Evolutionary conservation across 2,329 filamentous ascomycete species (phyloP), one percentile per base, ranked within the genome.

Genomic region (Aspergillus sojae): DNA sequence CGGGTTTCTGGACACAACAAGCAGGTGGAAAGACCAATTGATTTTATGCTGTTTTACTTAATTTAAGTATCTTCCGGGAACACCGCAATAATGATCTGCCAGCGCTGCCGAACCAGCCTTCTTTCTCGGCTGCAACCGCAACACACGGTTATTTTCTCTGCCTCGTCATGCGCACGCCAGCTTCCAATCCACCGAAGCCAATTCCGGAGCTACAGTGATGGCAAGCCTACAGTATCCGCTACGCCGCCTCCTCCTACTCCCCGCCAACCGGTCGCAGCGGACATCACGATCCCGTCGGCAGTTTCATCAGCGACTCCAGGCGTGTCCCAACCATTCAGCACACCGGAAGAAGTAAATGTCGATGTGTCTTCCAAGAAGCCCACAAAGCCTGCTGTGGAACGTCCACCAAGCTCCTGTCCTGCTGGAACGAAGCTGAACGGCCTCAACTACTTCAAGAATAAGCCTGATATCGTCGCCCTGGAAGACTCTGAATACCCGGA

Each of bases 401-500:
- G 75, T 43, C 68, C 75, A 14, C 71, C 72, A 1, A 81, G 79
- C 69, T 80, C 74, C 60, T 78, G 79, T 32, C 63, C 72, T 0
- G 76, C 77, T 7, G 81, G 81, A 12, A 78, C 76, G 5, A 75
- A 73, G 62, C 58, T 83, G 63, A 72, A 72, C 28, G 79, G 80
- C 14, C 71, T 83, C 52, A 81, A 80, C 63, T 83, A 82, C 68
- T 77, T 79, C 61, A 82, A 82, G 70, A 81, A 81, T 68, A 80
- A 81, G 64, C 76, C 79, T 7, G 78, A 80, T 43, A 65, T 82
- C 28, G 59, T 81, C 57, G 81, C 81, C 14, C 65, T 77, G 70
- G 80, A 83, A 61, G 81, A 83, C 65, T 73, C 75, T 48, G 81
- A 82, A 66, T 83, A 83, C 66, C 81, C 81, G 16, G 77, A 81